A percentile compares a stretch with the other conserved stretches of the same genome.
Evolutionary conservation across 108 stramenopile genomes (phyloP).

Genomic region (Nannochloropsis oceanica): DNA sequence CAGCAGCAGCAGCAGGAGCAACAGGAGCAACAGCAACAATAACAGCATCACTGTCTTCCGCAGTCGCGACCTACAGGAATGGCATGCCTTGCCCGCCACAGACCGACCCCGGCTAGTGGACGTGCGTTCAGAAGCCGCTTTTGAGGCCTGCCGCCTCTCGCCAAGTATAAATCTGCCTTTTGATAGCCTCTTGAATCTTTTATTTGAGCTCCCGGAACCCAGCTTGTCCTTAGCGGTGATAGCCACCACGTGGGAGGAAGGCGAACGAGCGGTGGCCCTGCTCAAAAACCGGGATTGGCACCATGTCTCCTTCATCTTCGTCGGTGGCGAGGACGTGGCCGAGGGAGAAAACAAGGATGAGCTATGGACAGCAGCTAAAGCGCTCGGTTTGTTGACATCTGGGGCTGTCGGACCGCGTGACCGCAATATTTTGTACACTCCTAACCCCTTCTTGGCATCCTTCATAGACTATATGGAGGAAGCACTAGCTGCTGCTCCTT

Average conservation of each 20-base stretch:
- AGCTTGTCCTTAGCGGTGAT: not conserved
- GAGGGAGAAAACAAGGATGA: not conserved
- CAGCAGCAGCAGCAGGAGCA: not conserved
- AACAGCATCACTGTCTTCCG: not conserved
- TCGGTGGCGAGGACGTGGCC: not conserved
- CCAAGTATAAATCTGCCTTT: not conserved
- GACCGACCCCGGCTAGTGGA: not conserved
- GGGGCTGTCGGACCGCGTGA: not conserved
- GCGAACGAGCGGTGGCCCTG: not conserved
- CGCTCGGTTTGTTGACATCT: not conserved
- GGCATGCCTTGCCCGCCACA: not conserved
- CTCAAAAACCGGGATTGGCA: not conserved
- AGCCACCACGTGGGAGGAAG: not conserved
- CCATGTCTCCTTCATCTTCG: not conserved
- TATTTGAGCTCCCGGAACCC: not conserved
- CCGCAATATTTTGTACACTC: not conserved
- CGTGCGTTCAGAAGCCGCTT: not conserved
- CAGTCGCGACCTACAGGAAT: not conserved
- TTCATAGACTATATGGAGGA: not conserved
- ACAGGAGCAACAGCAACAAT: not conserved
- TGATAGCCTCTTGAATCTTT: not conserved
- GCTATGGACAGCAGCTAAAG: not conserved
- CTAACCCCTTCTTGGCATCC: not conserved
- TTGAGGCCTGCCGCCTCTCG: not conserved
- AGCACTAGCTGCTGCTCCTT: not conserved